Evolutionary conservation across 106 monocot genomes (phyloP), one percentile per base, ranked within the genome.

Genomic region (Posidonia australis): DNA sequence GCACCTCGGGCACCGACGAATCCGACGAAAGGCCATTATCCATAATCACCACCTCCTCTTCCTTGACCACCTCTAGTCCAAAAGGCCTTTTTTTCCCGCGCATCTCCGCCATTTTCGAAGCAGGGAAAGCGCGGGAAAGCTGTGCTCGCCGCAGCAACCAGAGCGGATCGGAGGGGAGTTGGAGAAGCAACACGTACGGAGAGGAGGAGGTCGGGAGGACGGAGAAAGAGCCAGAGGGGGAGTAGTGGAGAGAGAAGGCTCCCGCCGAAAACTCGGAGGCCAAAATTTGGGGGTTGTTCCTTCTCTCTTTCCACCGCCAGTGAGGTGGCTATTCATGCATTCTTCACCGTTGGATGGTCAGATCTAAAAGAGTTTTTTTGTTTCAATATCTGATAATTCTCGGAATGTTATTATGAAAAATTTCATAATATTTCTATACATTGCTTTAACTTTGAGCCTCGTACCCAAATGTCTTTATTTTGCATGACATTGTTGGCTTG

Each of bases 191-290:
- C 32, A 20, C 13, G 42, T 18, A 11, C 13, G 62, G 9, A 4
- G 18, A n/a, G 36, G 19, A 10, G 14, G 61, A 12, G 42, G 32
- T 32, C 31, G n/a, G n/a, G 31, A 17, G 14, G 30, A 11, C 41
- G 41, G 46, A n/a, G 57, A 20, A 21, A 53, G 10, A 5, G 52
- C 14, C 14, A n/a, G 27, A 59, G 28, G 10, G 25, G 58, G 25
- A 31, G 58, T 3, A 24, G 13, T 10, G 19, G 27, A 59, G 16
- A 23, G 27, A 13, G 27, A 20, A 24, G 2, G 13, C 64, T 64
- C 64, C 64, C 64, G 64, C 64, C 64, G 46, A 47, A 64, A 64
- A 64, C n/a, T 64, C 46, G 16, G 64, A n/a, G n/a, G n/a, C n/a
- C n/a, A n/a, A n/a, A n/a, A n/a, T n/a, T n/a, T n/a, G 61, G 41